phyloP scores from a whole-genome alignment of 352 stramenopile genomes.

The Phytopythium cucurbitacearum region DNA sequence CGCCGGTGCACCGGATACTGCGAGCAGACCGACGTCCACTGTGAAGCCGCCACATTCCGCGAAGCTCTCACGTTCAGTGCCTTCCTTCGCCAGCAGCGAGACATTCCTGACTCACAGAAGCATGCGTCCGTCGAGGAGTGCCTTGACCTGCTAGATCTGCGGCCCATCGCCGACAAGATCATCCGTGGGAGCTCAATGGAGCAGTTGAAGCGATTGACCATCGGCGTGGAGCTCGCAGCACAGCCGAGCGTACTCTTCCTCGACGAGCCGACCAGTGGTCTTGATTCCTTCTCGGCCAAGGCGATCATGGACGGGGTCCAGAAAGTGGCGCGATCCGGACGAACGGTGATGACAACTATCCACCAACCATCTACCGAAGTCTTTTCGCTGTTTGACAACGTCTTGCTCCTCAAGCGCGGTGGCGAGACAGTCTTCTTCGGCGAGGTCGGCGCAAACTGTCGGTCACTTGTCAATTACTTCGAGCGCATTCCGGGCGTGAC shows the following conservation, averaged over 20 bases:
- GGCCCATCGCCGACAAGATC: constrained; percentile 46
- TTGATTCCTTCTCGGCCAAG: constrained; percentile 70
- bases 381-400: constrained; percentile 83
- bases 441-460: constrained; percentile 28
- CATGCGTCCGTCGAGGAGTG: constrained; percentile 62
- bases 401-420: constrained; percentile 69
- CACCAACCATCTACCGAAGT: constrained; percentile 34
- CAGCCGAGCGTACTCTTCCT: constrained; percentile 49
- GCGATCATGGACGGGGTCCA: constrained; percentile 57
- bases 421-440: constrained; percentile 54
- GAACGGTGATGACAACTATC: constrained; percentile 66
- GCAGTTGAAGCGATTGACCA: constrained; percentile 49
- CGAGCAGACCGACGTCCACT: constrained; percentile 44
- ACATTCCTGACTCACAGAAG: constrained; percentile 32
- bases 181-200: constrained; percentile 36
- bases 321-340: constrained; percentile 59
- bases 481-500: constrained; percentile 27
- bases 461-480: constrained; percentile 46
- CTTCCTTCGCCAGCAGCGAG: constrained; percentile 53
- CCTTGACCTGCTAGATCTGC: constrained; percentile 71
- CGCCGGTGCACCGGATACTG: constrained; percentile 45
- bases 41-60: constrained; percentile 69
- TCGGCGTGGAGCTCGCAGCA: constrained; percentile 41
- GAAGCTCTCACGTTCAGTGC: constrained; percentile 90
- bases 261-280: constrained; percentile 48